Evolutionary conservation across 78 protist genomes (phyloP).

Genomic region (Speleostelium caveatum): DNA sequence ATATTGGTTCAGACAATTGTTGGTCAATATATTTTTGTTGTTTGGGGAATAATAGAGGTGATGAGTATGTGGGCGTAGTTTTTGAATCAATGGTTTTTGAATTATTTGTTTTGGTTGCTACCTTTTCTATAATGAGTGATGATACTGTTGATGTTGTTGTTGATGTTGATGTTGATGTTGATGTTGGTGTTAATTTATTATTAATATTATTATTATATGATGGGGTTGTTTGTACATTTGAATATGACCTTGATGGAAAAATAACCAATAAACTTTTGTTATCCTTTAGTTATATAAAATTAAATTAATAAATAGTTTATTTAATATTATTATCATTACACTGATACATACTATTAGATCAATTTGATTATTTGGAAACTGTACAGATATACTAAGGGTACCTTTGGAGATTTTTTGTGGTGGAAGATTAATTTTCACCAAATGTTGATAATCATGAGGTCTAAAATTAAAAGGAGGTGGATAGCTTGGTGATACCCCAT

Average conservation of each 20-base stretch:
- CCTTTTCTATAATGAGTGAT: background rate
- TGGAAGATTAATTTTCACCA: conserved; percentile 63
- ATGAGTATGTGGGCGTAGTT: conserved; percentile 1
- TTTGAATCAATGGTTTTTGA: background rate
- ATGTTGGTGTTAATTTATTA: background rate
- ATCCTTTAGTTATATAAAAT: no score
- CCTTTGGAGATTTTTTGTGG: conserved; percentile 34
- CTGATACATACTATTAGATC: background rate
- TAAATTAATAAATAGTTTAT: background rate
- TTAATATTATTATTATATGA: no score
- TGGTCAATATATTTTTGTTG: background rate
- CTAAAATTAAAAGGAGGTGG: conserved; percentile 67
- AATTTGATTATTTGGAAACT: conserved; percentile 47
- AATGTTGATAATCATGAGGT: conserved; percentile 23
- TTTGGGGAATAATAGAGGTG: no score
- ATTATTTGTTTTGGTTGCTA: background rate
- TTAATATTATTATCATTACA: background rate
- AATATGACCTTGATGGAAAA: conserved; percentile 65
- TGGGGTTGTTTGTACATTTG: no score
- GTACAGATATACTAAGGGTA: conserved; percentile 43
- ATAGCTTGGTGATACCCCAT: conserved; percentile 45
- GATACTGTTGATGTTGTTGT: background rate
- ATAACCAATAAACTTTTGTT: no score
- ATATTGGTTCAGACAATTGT: conserved; percentile 60
- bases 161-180: background rate